Base-by-base conservation (phyloP, 148 eudicot species). In the Amaranthus cruentus region DNA sequence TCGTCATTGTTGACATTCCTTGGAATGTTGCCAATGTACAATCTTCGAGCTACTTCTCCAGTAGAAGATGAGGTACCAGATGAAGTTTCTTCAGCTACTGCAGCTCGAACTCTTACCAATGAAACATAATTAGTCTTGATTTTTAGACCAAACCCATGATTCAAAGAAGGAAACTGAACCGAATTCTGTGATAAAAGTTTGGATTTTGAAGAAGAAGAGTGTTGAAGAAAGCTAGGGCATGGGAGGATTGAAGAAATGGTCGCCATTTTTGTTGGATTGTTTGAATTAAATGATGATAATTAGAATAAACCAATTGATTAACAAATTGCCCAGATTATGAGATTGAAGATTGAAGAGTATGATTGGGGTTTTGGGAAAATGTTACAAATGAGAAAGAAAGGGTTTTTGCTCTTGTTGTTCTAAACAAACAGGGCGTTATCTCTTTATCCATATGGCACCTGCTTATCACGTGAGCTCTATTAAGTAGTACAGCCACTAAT, bases 11-110 rank as follows among this genome's bases (percentile, higher is more conserved):
- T 77, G 53, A 87, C 60, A 64, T 79, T 86, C 47, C 97, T 61
- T n/a, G 97, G 88, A 67, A 87, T 87, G 82, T 91, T 87, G 14
- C 91, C 89, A 46, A 89, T 85, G 76, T 84, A 86, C 49, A 88
- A 52, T 59, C 84, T 76, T 56, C 84, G 78, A 48, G 85, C 87
- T 9, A 76, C 81, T 15, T 79, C 89, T 4, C 47, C 74, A 57
- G 61, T 54, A 11, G 71, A 59, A 47, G 76, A 62, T 18, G 74
- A 51, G 55, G 70, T 21, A 9, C 72, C 62, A 62, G 66, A 15
- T n/a, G 77, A 70, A 48, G 75, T 58, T 21, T 75, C 66, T 75
- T 75, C 78, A 12, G 78, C 68, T 4, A 67, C 78, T n/a, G 61
- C 46, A 60, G 83, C 83, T 49, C n/a, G 53, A 73, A 80, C 15